These are phyloP conservation scores for Tylopilus vinaceipallidus DNA, from an alignment of 768 basidiomycete species.

Conservation along the genomic window DNA sequence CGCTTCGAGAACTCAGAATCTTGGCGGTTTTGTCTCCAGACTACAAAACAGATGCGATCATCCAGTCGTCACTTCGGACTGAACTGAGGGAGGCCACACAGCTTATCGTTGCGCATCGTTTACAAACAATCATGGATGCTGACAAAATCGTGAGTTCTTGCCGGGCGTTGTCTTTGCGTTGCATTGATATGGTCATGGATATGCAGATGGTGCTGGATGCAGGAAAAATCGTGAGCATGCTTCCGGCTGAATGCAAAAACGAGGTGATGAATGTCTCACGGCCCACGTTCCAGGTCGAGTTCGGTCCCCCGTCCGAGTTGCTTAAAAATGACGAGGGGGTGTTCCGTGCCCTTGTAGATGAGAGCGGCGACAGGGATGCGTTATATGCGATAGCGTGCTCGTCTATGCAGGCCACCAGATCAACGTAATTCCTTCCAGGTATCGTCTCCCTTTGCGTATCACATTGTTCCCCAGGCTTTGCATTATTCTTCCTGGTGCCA, in stretches of 20 bases:
- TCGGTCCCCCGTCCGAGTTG: constrained; percentile 38
- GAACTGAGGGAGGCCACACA: constrained; percentile 47
- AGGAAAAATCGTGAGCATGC: constrained; percentile 34
- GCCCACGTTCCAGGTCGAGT: constrained; percentile 33
- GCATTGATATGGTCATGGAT: background rate
- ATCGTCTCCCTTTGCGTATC: too few relatives aligned
- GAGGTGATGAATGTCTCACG: background rate
- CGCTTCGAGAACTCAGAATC: too few relatives aligned
- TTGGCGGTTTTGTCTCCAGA: constrained; percentile 34
- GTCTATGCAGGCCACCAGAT: too few relatives aligned
- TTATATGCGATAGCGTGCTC: constrained; percentile 40
- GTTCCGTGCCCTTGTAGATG: too few relatives aligned
- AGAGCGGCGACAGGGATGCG: constrained; percentile 50
- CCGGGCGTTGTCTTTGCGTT: background rate
- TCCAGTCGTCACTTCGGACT: constrained; percentile 54
- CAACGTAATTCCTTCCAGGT: too few relatives aligned
- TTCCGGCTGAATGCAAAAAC: too few relatives aligned
- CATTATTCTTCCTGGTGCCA: too few relatives aligned
- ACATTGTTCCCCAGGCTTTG: too few relatives aligned
- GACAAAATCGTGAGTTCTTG: constrained; percentile 48
- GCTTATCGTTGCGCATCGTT: constrained; percentile 58
- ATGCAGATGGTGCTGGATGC: constrained; percentile 43
- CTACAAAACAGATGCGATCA: constrained; percentile 50
- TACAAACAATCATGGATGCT: constrained; percentile 59
- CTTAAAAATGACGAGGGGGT: constrained; percentile 43